These are phyloP conservation scores for Hortaea sp. DNA, from an alignment of 2,329 filamentous ascomycete genomes.

Conservation along the genomic window DNA sequence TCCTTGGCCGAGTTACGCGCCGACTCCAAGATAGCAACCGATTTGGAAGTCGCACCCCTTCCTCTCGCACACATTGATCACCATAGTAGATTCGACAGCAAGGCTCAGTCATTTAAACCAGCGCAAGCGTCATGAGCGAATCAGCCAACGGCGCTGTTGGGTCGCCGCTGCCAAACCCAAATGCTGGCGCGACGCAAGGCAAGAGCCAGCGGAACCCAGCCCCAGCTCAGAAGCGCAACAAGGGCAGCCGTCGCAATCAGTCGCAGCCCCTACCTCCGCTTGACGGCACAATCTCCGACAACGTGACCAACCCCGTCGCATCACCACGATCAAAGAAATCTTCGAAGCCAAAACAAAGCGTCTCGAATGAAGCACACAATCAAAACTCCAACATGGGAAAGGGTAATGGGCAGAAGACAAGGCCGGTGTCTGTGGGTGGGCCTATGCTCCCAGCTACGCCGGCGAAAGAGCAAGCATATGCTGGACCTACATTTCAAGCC, in stretches of 20 bases:
- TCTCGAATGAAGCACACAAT: conserved; percentile 7
- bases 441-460: conserved; percentile 31
- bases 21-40: conserved; percentile 13
- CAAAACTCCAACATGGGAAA: conserved; percentile 13
- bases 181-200: neutral
- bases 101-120: neutral
- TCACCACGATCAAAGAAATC: conserved; percentile 15
- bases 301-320: conserved; percentile 10
- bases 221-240: conserved; percentile 22
- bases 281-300: conserved; percentile 20
- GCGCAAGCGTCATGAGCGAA: neutral
- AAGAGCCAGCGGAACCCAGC: conserved; percentile 11
- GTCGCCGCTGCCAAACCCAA: neutral
- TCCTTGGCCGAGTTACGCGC: conserved; percentile 14
- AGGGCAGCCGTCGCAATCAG: conserved; percentile 14
- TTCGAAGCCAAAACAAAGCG: conserved; percentile 14
- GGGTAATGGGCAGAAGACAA: conserved; percentile 20
- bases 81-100: too few species aligned
- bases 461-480: conserved; percentile 55
- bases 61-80: too few species aligned
- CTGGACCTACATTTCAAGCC: conserved; percentile 87
- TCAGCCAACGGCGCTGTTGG: neutral
- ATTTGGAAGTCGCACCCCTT: too few species aligned
- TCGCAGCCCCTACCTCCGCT: conserved; percentile 4
- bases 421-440: conserved; percentile 34